These are phyloP conservation scores for Kwoniella sp. DNA, from an alignment of 768 basidiomycete genomes.

Conservation along the genomic window DNA sequence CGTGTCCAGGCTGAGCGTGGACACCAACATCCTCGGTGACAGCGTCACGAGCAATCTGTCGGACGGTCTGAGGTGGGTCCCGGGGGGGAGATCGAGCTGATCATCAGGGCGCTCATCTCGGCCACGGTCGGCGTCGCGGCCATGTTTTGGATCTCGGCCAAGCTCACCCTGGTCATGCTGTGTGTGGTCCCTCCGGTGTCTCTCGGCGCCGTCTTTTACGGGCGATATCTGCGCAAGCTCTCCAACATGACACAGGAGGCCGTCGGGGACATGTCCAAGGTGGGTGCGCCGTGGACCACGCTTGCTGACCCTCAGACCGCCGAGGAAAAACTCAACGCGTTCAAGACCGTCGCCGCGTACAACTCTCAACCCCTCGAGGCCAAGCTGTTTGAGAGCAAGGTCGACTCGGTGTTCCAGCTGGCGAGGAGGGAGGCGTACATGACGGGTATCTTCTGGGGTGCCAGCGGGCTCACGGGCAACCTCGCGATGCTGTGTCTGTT, in stretches of 20 bases:
- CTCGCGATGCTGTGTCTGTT: constrained; percentile 80
- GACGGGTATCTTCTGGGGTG: constrained; percentile 84
- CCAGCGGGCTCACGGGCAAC: constrained; percentile 78
- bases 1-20: constrained; percentile 79
- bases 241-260: constrained; percentile 91
- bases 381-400: constrained; percentile 64
- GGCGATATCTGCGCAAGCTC: constrained; percentile 85
- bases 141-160: constrained; percentile 80
- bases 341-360: constrained; percentile 61
- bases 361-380: constrained; percentile 63
- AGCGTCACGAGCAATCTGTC: constrained; percentile 55
- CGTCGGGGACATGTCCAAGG: constrained; percentile 88
- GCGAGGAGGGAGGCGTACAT: constrained; percentile 84
- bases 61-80: constrained; percentile 53
- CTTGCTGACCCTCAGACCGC: constrained; percentile 58
- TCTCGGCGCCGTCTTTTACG: constrained; percentile 64
- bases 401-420: constrained; percentile 63
- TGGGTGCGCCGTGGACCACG: constrained; percentile 16
- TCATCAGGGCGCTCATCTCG: constrained; percentile 72
- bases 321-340: constrained; percentile 88
- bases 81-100: background rate
- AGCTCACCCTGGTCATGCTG: constrained; percentile 86
- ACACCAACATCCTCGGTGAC: constrained; percentile 86
- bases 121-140: constrained; percentile 92
- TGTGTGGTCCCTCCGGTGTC: constrained; percentile 71